These are phyloP conservation scores for Phytopythium cucurbitacearum DNA, from an alignment of 352 stramenopile genomes.

Conservation along the genomic window DNA sequence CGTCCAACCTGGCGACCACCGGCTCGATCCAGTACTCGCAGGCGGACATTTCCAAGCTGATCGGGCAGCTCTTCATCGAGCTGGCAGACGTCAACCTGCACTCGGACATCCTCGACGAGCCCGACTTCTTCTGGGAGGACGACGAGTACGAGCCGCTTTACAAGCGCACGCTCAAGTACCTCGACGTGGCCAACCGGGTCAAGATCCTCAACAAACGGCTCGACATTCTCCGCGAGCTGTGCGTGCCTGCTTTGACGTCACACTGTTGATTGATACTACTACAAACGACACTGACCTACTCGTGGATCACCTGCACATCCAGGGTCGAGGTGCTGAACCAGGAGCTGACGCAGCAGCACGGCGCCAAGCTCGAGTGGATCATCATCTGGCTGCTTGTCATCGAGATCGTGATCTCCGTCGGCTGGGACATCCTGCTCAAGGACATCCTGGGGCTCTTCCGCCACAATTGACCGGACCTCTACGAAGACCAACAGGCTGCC, in stretches of 20 bases:
- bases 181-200: constrained; percentile 89
- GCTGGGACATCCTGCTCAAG: constrained; percentile 81
- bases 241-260: constrained; percentile 10
- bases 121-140: constrained; percentile 92
- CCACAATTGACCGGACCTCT: neutral
- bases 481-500: too few species aligned
- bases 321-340: constrained; percentile 90
- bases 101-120: constrained; percentile 91
- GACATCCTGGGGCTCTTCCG: constrained; percentile 76
- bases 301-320: neutral
- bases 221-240: constrained; percentile 90
- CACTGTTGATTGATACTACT: neutral
- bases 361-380: constrained; percentile 91
- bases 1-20: constrained; percentile 74
- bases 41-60: constrained; percentile 88
- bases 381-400: constrained; percentile 91
- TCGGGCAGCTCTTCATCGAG: constrained; percentile 88
- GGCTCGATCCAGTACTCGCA: constrained; percentile 89
- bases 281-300: too few species aligned
- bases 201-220: constrained; percentile 93
- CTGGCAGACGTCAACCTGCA: constrained; percentile 91
- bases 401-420: constrained; percentile 83
- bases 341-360: constrained; percentile 83
- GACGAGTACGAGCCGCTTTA: constrained; percentile 91
- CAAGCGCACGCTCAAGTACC: constrained; percentile 86